These are phyloP conservation scores for Tuber calosporum DNA, from an alignment of 495 filamentous ascomycete genomes.

Conservation along the genomic window DNA sequence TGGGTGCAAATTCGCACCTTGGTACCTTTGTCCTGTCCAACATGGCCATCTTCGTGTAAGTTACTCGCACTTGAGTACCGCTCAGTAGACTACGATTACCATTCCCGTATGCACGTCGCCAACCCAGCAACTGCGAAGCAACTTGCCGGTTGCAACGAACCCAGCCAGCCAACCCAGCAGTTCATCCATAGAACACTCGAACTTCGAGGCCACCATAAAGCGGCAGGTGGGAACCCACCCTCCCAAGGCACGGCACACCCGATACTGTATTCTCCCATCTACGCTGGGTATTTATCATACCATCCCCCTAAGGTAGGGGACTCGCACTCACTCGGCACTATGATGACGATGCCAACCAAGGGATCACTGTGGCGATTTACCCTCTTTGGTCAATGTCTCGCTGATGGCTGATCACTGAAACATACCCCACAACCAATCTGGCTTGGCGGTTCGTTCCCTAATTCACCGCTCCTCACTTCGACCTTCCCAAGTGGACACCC, in stretches of 20 bases:
- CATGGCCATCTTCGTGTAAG: not conserved
- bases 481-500: not conserved
- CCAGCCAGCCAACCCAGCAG: too few relatives aligned
- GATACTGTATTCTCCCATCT: too few relatives aligned
- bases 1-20: not conserved
- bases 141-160: not conserved
- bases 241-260: too few relatives aligned
- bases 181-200: not conserved
- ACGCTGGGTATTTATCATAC: not conserved
- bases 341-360: not conserved
- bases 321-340: not conserved
- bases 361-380: not conserved
- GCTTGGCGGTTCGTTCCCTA: not conserved
- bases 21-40: not conserved
- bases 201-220: not conserved
- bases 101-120: not conserved
- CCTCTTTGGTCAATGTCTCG: not conserved
- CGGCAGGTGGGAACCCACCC: not conserved
- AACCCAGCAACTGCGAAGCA: not conserved
- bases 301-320: not conserved
- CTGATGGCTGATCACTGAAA: not conserved
- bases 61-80: too few relatives aligned
- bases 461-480: not conserved
- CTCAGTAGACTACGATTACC: too few relatives aligned
- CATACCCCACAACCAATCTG: not conserved